Conservation (phyloP, 306 rosid species). For the Quercus agrifolia region DNA sequence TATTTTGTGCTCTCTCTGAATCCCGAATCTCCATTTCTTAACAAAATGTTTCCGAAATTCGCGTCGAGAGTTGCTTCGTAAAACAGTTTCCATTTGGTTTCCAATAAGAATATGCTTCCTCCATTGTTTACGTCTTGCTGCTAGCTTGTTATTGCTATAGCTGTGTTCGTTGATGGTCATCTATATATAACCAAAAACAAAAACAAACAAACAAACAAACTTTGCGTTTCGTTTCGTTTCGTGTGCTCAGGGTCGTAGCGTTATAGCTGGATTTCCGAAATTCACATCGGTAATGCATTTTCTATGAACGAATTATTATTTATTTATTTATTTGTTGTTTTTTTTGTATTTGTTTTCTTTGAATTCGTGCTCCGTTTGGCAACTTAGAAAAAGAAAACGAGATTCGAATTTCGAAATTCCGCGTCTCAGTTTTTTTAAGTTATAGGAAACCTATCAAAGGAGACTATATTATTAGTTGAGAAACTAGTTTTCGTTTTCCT, state of each 20-base stretch:
- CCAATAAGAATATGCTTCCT: neutral
- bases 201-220: neutral
- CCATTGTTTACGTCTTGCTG: too few species aligned
- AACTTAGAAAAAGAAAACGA: constrained; percentile 3
- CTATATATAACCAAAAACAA: neutral
- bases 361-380: constrained; percentile 17
- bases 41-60: neutral
- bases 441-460: neutral
- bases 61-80: neutral
- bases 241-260: neutral
- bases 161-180: constrained; percentile 40
- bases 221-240: neutral
- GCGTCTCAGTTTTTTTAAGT: neutral
- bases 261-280: neutral
- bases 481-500: neutral
- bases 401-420: neutral
- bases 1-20: neutral
- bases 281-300: constrained; percentile 8
- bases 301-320: neutral
- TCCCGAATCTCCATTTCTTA: neutral
- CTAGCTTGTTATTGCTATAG: neutral
- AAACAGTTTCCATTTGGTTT: neutral
- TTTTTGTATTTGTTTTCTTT: neutral
- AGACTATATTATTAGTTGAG: neutral
- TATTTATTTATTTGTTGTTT: neutral